phyloP scores from a whole-genome alignment of 1,139 yeast species.

The Candida glucosophila region DNA sequence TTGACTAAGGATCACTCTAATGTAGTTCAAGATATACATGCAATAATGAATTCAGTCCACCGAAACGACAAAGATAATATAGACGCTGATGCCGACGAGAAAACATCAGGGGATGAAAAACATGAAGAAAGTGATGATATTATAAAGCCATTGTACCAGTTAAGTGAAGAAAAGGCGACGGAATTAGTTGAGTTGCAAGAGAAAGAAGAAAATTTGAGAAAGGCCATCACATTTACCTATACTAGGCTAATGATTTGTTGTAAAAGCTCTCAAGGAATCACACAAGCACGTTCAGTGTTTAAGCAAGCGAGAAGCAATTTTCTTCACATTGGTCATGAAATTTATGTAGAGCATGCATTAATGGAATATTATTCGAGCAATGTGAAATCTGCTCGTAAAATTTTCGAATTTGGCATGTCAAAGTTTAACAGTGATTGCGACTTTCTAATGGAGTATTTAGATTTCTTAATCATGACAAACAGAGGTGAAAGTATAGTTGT shows the following conservation, averaged over 20 bases:
- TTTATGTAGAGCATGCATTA: constrained; percentile 75
- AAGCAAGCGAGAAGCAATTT: constrained; percentile 46
- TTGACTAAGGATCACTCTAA: constrained; percentile 19
- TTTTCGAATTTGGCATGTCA: constrained; percentile 75
- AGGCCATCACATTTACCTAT: constrained; percentile 42
- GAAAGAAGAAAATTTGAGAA: constrained; percentile 15
- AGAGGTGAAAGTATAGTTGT: constrained; percentile 81
- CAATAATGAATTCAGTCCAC: constrained; percentile 10
- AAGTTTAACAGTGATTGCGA: constrained; percentile 48
- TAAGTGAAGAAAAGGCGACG: constrained; percentile 20
- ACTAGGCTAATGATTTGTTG: constrained; percentile 52
- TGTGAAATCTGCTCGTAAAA: constrained; percentile 62
- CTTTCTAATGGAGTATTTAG: constrained; percentile 62
- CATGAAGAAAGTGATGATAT: constrained; percentile 8
- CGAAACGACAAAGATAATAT: no score
- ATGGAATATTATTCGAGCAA: constrained; percentile 69
- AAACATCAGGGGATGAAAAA: no score
- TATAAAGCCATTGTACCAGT: constrained; percentile 8
- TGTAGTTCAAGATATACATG: constrained; percentile 3
- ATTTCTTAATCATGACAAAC: constrained; percentile 61
- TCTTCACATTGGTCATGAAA: constrained; percentile 55
- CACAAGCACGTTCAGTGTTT: constrained; percentile 65
- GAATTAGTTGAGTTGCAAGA: constrained; percentile 15
- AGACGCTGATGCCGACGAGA: no score
- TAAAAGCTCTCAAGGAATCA: constrained; percentile 56